phyloP scores from a whole-genome alignment of 345 rosid genomes.

The Gossypium sturtianum region DNA sequence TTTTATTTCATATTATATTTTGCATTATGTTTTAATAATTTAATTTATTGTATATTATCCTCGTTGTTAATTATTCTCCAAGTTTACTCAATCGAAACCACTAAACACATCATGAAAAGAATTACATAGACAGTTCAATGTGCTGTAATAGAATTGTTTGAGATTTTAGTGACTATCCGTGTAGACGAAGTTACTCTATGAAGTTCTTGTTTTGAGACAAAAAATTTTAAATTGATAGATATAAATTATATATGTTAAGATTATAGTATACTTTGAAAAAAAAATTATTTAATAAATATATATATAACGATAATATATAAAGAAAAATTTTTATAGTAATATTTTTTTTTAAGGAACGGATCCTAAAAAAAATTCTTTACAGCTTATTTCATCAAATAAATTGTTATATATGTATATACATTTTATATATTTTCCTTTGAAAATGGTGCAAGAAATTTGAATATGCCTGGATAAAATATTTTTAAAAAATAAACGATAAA shows the following conservation, averaged over 20 bases:
- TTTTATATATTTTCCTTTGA: background rate
- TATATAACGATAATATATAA: background rate
- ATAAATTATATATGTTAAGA: background rate
- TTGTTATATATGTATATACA: too few species aligned
- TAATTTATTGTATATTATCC: too few species aligned
- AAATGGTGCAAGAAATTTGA: background rate
- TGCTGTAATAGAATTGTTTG: background rate
- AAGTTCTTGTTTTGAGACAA: background rate
- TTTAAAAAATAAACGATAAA: background rate
- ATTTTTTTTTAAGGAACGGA: too few species aligned
- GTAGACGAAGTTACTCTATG: background rate
- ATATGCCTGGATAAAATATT: background rate
- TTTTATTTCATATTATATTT: too few species aligned
- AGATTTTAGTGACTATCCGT: background rate
- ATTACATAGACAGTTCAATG: background rate
- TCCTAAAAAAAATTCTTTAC: too few species aligned
- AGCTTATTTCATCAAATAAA: too few species aligned
- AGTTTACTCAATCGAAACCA: background rate
- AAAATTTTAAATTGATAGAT: too few species aligned
- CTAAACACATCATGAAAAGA: background rate
- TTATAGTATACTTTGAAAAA: too few species aligned
- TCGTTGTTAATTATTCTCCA: background rate
- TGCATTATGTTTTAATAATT: too few species aligned
- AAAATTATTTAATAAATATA: background rate
- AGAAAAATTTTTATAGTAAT: background rate